Evolutionary conservation across 352 stramenopile genomes (phyloP).

Genomic region (Aphanomyces stellatus): DNA sequence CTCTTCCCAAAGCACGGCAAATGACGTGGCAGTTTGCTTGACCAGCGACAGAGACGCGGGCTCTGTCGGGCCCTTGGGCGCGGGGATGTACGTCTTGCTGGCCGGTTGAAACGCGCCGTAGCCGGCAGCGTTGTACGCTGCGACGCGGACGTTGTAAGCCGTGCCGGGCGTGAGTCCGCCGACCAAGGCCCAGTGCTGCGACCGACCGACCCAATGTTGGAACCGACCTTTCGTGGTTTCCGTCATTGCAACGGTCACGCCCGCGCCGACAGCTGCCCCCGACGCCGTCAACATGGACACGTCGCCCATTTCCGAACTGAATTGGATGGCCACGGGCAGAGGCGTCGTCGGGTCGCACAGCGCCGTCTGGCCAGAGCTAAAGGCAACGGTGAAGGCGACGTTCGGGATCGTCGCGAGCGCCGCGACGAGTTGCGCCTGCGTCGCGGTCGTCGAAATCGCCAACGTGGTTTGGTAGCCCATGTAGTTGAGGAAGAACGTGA

Average conservation of each 20-base stretch:
- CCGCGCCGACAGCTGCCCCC: neutral
- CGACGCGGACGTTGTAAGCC: constrained; percentile 85
- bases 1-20: constrained; percentile 53
- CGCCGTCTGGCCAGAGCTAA: constrained; percentile 30
- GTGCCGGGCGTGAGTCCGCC: constrained; percentile 56
- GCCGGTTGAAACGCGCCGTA: constrained; percentile 71
- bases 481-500: constrained; percentile 54
- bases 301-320: constrained; percentile 46
- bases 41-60: constrained; percentile 79
- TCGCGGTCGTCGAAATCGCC: constrained; percentile 34
- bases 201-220: constrained; percentile 52
- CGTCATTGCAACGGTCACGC: constrained; percentile 6
- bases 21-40: constrained; percentile 40
- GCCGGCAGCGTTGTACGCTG: constrained; percentile 91
- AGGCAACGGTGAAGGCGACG: constrained; percentile 43
- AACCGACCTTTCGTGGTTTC: constrained; percentile 46
- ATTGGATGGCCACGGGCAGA: constrained; percentile 39
- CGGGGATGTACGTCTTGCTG: constrained; percentile 28
- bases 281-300: constrained; percentile 26
- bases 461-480: constrained; percentile 42
- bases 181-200: constrained; percentile 82
- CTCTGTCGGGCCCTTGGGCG: constrained; percentile 38
- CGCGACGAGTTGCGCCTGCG: constrained; percentile 29
- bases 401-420: constrained; percentile 51
- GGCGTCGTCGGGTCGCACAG: constrained; percentile 35